Conservation (phyloP, 225 moss, liverwort and hornwort species). For the Marchantia polymorpha region DNA sequence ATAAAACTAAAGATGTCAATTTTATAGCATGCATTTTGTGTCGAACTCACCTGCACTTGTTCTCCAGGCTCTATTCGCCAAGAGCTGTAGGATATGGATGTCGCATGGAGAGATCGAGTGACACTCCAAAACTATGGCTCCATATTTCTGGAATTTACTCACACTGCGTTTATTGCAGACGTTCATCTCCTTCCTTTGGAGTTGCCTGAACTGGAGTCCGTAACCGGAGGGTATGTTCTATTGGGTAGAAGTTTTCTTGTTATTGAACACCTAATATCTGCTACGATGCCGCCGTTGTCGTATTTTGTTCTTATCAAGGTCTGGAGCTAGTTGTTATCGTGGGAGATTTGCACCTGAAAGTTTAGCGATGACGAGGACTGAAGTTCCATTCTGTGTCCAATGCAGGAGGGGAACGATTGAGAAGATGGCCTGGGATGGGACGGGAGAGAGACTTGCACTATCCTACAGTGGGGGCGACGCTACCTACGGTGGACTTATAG, state of each 20-base stretch:
- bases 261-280: not conserved
- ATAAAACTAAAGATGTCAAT: not conserved
- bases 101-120: not conserved
- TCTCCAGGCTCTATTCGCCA: not conserved
- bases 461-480: conserved; percentile 67
- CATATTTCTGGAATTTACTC: not conserved
- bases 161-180: conserved; percentile 42
- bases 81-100: too few species aligned
- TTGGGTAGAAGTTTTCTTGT: too few species aligned
- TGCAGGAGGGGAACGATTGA: conserved; percentile 78
- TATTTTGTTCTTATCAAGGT: not conserved
- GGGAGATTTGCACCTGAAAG: not conserved
- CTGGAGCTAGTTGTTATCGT: not conserved
- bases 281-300: too few species aligned
- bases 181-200: conserved; percentile 92
- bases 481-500: conserved; percentile 64
- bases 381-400: not conserved
- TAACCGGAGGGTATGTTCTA: conserved; percentile 60
- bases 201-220: conserved; percentile 72
- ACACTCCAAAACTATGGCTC: not conserved
- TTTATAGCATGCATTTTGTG: not conserved
- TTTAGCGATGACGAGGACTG: not conserved
- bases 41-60: not conserved
- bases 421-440: conserved; percentile 95
- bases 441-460: conserved; percentile 88